These are phyloP conservation scores for Calocybe gangraenosa DNA, from an alignment of 768 basidiomycete species.

Conservation along the genomic window DNA sequence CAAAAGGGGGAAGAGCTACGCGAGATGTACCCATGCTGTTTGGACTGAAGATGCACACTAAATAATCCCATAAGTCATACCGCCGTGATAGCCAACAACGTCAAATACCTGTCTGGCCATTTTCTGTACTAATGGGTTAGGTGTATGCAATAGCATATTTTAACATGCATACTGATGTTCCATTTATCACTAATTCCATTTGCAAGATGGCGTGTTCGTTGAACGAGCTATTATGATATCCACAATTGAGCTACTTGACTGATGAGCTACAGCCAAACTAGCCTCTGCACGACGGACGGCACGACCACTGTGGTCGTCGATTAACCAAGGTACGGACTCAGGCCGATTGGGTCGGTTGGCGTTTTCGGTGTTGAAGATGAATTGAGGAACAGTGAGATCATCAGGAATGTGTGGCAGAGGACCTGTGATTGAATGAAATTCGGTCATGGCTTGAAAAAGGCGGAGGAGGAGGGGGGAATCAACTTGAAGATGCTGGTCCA, in stretches of 20 bases:
- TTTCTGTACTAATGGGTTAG: conserved; percentile 26
- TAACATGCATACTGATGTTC: conserved; percentile 36
- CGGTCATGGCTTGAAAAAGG: conserved; percentile 23
- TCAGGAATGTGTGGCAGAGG: conserved; percentile 50
- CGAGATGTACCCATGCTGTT: conserved; percentile 52
- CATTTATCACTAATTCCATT: conserved; percentile 47
- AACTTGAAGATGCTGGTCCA: background rate
- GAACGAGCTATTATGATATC: conserved; percentile 25
- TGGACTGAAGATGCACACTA: conserved; percentile 62
- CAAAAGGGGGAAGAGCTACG: background rate
- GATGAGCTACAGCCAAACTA: conserved; percentile 8
- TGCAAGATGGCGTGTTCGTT: conserved; percentile 47
- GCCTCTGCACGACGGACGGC: conserved; percentile 45
- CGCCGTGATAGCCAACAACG: background rate
- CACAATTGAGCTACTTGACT: background rate
- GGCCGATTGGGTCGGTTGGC: conserved; percentile 41
- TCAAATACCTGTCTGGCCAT: conserved; percentile 47
- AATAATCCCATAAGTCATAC: background rate
- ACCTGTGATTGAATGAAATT: conserved; percentile 27
- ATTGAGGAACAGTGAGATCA: conserved; percentile 62
- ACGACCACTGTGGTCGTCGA: conserved; percentile 52
- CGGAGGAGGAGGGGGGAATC: conserved; percentile 2
- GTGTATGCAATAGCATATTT: background rate
- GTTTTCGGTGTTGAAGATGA: conserved; percentile 48
- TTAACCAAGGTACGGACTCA: conserved; percentile 47